Evolutionary conservation across 352 stramenopile species (phyloP), one percentile per base, ranked within the genome.

Genomic region (Aphanomyces cochlioides): DNA sequence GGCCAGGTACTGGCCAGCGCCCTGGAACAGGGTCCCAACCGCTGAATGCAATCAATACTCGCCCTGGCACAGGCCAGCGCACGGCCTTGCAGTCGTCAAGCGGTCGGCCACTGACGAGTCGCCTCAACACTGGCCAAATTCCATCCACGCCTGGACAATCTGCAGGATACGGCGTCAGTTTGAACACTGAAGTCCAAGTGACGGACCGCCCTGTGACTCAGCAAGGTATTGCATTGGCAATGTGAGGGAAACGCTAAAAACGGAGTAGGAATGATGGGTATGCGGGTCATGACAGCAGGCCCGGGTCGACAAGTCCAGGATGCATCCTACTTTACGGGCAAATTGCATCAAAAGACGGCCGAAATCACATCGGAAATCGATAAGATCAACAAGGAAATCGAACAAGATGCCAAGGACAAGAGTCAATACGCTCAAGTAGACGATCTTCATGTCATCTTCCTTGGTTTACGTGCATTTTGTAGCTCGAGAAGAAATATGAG

Each of bases 131-230:
- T 1, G 79, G 78, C 0, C 81, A 87, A 56, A 74, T 77, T 17
- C 81, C 83, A n/a, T 76, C 82, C 0, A 90, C 84, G 34, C 83
- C 84, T 7, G 84, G 84, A 3, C 82, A 90, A 60, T 89, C 79
- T 0, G 84, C 84, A 4, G 84, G 84, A 53, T 89, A 78, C 38
- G 85, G 87, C 17, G 79, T 95, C 48, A 91, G 85, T 45, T 77
- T 97, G n/a, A 96, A 90, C 73, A 95, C 92, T 1, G 90, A 94
- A 67, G 88, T 97, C 54, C 94, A 93, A 38, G 88, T 98, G 13
- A 92, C 90, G 28, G 90, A 97, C 37, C 78, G 92, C 6, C 91
- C 92, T 1, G 90, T 98, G 69, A 98, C 91, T 15, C 88, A 96
- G 66, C 91, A 97, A 69, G 91, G 92, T 53, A 96, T 97, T 87